A percentile compares a stretch with the other conserved stretches of the same genome.
Conservation (phyloP, 352 stramenopile genomes). For the Pythium scleroteichum region DNA sequence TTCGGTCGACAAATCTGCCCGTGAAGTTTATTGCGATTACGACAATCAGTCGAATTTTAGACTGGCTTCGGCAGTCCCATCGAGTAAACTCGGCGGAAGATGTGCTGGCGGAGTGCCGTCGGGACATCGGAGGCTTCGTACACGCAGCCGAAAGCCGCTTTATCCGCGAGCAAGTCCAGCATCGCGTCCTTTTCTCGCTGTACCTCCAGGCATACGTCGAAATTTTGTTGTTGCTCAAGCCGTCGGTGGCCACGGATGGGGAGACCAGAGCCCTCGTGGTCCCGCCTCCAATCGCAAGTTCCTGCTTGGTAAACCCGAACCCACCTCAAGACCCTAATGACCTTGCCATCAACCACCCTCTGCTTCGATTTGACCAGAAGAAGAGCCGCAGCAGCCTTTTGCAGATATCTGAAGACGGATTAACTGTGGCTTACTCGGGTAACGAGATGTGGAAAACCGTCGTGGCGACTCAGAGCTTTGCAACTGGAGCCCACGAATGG, state of each 20-base stretch:
- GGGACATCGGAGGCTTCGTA: constrained; percentile 41
- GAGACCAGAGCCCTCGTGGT: background rate
- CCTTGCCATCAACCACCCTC: background rate
- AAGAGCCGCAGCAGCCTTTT: constrained; percentile 65
- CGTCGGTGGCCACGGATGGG: background rate
- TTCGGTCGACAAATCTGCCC: constrained; percentile 52
- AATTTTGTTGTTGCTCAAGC: constrained; percentile 32
- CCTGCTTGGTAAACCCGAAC: constrained; percentile 8
- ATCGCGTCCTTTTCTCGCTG: constrained; percentile 60
- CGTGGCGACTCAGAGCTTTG: constrained; percentile 65
- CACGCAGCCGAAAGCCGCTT: constrained; percentile 53
- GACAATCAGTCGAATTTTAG: constrained; percentile 49
- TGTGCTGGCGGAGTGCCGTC: constrained; percentile 17
- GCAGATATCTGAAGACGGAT: constrained; percentile 61
- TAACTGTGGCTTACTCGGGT: constrained; percentile 64
- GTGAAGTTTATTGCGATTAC: constrained; percentile 62
- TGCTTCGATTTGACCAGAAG: constrained; percentile 56
- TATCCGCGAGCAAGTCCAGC: constrained; percentile 54
- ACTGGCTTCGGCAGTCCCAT: constrained; percentile 6
- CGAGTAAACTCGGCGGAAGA: background rate
- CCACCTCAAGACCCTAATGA: background rate
- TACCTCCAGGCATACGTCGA: constrained; percentile 77
- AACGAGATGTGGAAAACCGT: constrained; percentile 92
- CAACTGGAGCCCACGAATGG: constrained; percentile 81
- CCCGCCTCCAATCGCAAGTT: constrained; percentile 15